phyloP scores from a whole-genome alignment of 306 rosid species.

The Styphnolobium japonicum region DNA sequence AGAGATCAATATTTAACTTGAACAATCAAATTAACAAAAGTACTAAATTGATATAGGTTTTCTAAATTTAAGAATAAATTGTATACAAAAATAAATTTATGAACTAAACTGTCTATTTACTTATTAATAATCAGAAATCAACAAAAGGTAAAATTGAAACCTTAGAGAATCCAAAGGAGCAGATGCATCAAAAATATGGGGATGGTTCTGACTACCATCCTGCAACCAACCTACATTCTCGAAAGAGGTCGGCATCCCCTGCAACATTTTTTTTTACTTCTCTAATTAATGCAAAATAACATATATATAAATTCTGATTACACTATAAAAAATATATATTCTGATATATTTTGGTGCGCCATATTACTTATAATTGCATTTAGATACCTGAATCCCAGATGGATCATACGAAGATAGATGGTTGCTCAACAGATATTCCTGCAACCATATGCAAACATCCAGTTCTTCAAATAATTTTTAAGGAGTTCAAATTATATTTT shows the following conservation, averaged over 20 bases:
- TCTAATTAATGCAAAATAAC: not conserved
- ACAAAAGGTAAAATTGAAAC: conserved; percentile 24
- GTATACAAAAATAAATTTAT: no score
- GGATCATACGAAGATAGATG: conserved; percentile 60
- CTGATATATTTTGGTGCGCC: no score
- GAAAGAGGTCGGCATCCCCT: conserved; percentile 49
- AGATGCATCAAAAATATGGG: conserved; percentile 49
- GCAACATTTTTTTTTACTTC: conserved; percentile 11
- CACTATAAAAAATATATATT: not conserved
- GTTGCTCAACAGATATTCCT: conserved; percentile 58
- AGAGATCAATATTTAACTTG: no score
- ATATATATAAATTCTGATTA: not conserved
- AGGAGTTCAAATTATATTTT: no score
- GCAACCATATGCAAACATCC: not conserved
- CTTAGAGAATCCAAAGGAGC: conserved; percentile 60
- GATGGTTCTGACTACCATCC: conserved; percentile 44
- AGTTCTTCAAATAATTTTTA: not conserved
- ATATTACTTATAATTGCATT: not conserved
- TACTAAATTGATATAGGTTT: no score
- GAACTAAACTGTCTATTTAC: no score
- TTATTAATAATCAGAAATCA: not conserved
- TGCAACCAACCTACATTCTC: conserved; percentile 65
- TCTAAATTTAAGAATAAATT: no score
- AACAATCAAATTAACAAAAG: no score
- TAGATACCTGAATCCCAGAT: conserved; percentile 50